These are phyloP conservation scores for Allomyces macrogynus DNA, from an alignment of 192 early-diverging fungal genomes.

Conservation along the genomic window DNA sequence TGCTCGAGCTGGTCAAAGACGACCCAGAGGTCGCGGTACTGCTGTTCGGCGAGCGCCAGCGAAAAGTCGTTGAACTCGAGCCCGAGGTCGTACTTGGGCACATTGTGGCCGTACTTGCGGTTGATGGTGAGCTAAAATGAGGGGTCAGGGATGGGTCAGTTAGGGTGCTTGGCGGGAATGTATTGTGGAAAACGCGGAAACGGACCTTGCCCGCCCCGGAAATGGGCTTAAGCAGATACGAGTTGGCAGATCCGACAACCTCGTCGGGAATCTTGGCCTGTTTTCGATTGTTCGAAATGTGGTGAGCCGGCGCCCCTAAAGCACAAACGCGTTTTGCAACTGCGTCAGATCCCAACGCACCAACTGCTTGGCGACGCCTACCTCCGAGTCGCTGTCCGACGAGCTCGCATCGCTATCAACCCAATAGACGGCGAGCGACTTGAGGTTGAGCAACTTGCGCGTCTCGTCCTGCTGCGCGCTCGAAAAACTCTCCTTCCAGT, in stretches of 20 bases:
- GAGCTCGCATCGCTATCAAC: conserved; percentile 17
- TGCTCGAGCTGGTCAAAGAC: background rate
- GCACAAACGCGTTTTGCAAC: too few species aligned
- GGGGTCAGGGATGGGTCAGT: background rate
- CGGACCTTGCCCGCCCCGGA: conserved; percentile 61
- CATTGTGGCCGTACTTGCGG: background rate
- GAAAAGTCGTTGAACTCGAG: background rate
- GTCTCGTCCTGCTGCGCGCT: conserved; percentile 55
- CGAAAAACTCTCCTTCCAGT: conserved; percentile 66
- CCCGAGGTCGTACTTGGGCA: background rate
- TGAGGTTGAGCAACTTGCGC: conserved; percentile 52
- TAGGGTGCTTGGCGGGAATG: conserved; percentile 11
- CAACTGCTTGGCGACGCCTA: too few species aligned
- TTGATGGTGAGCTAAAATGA: conserved; percentile 1
- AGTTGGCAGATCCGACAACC: conserved; percentile 35
- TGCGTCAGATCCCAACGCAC: too few species aligned
- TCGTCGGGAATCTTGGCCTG: conserved; percentile 11
- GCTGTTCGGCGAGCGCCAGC: background rate
- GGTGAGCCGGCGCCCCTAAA: too few species aligned
- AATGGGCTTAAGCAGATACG: conserved; percentile 80
- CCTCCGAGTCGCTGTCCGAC: conserved; percentile 9
- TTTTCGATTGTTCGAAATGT: too few species aligned
- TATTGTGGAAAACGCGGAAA: background rate
- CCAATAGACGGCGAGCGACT: background rate
- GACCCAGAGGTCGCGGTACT: background rate